Percentiles rank a stretch among this genome's conserved stretches.
These are phyloP conservation scores for Ceratobasidium sp. DNA, from an alignment of 1,284 basidiomycete genomes.

Conservation along the genomic window DNA sequence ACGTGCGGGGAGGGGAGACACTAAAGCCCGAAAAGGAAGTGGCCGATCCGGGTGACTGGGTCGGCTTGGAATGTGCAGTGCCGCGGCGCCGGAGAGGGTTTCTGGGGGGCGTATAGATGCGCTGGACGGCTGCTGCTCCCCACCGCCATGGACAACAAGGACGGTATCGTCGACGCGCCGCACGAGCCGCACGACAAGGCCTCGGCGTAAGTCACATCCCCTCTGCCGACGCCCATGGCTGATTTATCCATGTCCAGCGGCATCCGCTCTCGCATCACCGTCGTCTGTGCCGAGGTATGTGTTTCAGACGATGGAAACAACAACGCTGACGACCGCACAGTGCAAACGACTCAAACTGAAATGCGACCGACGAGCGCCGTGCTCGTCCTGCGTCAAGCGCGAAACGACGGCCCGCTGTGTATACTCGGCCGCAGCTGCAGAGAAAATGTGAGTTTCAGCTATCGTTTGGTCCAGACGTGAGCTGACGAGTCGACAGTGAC, in stretches of 20 bases:
- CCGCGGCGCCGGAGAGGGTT: neutral
- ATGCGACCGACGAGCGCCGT: constrained; percentile 77
- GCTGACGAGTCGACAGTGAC: constrained; percentile 56
- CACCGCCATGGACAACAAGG: constrained; percentile 37
- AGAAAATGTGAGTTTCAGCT: constrained; percentile 74
- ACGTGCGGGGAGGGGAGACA: neutral
- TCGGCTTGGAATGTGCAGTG: constrained; percentile 11
- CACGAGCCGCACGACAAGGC: constrained; percentile 23
- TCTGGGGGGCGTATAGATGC: constrained; percentile 15
- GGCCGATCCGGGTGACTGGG: neutral
- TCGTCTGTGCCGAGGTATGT: constrained; percentile 79
- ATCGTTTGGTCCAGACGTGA: too few species aligned
- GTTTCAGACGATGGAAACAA: neutral
- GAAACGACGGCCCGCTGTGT: constrained; percentile 74
- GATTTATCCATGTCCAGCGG: constrained; percentile 2
- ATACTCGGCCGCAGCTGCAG: constrained; percentile 78
- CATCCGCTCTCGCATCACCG: constrained; percentile 78
- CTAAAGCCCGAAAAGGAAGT: neutral
- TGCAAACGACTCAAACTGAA: constrained; percentile 84
- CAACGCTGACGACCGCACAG: constrained; percentile 51
- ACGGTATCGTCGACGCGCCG: constrained; percentile 17
- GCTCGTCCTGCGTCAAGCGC: constrained; percentile 76
- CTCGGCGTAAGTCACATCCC: constrained; percentile 25
- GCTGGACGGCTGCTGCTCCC: neutral
- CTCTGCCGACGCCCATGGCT: neutral